Base-by-base conservation (phyloP, 2,329 filamentous ascomycete genomes). In the Leptosphaerulina australis region DNA sequence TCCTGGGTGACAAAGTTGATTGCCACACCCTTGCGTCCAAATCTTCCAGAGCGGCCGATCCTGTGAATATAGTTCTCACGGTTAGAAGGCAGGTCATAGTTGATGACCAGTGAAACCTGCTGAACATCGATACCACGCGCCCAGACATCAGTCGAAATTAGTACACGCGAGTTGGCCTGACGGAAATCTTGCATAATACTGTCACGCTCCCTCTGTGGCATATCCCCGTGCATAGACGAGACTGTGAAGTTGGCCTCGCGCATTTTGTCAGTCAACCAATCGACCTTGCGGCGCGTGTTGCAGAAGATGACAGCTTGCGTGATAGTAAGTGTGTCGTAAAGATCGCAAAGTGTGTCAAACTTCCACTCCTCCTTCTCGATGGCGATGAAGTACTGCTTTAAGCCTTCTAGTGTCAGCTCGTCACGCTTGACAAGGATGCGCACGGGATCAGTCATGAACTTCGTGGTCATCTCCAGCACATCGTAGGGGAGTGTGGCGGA, bases 281-380 rank as follows among this genome's bases (percentile, higher is more conserved):
- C 94, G 44, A 99, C 94, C 88, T 99, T 99, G 75, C 94, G 86
- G 62, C 94, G 88, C 5, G 94, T 99, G 77, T 99, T 99, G 83
- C 94, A 99, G 82, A 99, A 99, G 73, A 99, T 99, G 73, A 99
- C 94, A 35, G 94, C 94, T 78, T 97, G 94, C 12, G 94, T 97
- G 70, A 99, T 97, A 46, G 94, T 99, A 34, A 99, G 83, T 10
- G 94, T 97, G 74, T 99, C 94, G 82, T 99, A 99, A 50, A 99
- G 87, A 78, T 99, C 94, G 76, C 91, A 97, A 4, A 99, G 86
- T 2, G 94, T 99, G 74, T 99, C 94, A 65, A 99, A 96, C 76
- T 99, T 99, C 94, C 94, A 99, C 73, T 97, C 94, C 75, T 99
- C 94, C 80, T 97, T 97, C 77, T 99, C 94, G 15, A 97, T 94